Evolutionary conservation across 192 early-diverging fungal genomes (phyloP), one percentile per base, ranked within the genome.

Genomic region (Linnemannia schmuckeri): DNA sequence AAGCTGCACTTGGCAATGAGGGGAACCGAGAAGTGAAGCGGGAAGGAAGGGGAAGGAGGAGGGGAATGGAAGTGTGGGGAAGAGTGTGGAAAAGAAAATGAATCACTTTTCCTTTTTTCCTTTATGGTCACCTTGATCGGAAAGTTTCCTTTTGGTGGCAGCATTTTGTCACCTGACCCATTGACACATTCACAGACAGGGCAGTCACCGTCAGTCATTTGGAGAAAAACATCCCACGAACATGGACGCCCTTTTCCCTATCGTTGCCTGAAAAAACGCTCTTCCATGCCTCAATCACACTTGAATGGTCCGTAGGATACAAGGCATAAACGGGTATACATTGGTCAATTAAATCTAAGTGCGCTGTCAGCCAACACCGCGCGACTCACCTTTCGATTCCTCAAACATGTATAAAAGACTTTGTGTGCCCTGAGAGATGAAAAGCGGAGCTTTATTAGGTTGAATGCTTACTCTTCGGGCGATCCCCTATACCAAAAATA

Each of bases 51-150:
- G 55, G 30, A 66, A 2, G 40, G 24, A n/a, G 27, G 61, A 33
- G 27, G 13, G 27, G 61, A 66, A 66, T 66, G 61, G 61, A 66
- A 66, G 61, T 66, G 61, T 66, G 61, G 61, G 61, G 78, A 63
- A 52, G 35, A 61, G 70, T 63, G 71, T 61, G 78, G 78, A 42
- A 41, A 70, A 66, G 47, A 46, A 76, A 78, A 24, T 66, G 41
- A 78, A 69, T 38, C 3, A 27, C 44, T 12, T 20, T 46, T 20
- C 24, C n/a, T 44, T 44, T 6, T 49, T 54, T 46, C 35, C 27
- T 41, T 35, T 72, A 44, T 73, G 42, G 46, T 13, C 61, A 33
- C 12, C 17, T 33, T 72, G 75, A 78, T 78, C 76, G 76, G 76
- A 78, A 77, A 52, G 49, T 57, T 74, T 27, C 73, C 73, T 74